Percentiles rank a stretch among this genome's conserved stretches.
Evolutionary conservation across 371 early-diverging fungal genomes (phyloP).

Genomic region (Rhizopus arrhizus): DNA sequence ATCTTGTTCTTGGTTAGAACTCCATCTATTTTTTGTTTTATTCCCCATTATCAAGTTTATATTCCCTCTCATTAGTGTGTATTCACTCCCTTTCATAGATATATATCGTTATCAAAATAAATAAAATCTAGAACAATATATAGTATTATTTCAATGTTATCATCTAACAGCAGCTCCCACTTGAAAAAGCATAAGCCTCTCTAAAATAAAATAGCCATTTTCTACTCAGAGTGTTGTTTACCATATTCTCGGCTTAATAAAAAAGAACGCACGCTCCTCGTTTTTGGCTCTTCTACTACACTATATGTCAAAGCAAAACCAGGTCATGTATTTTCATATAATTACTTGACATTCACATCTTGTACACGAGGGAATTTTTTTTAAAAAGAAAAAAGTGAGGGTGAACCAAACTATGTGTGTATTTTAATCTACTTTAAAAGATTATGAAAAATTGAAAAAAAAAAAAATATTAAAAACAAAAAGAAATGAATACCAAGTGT

Average conservation of each 20-base stretch:
- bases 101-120: slow-evolving; percentile 6
- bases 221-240: background rate
- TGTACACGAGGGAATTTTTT: background rate
- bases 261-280: slow-evolving; percentile 3
- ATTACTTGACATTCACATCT: slow-evolving; percentile 1
- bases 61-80: slow-evolving; percentile 7
- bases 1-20: slow-evolving; percentile 6
- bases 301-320: slow-evolving; percentile 8
- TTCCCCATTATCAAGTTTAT: slow-evolving; percentile 8
- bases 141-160: slow-evolving; percentile 2
- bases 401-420: too few species aligned
- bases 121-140: slow-evolving; percentile 8
- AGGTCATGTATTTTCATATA: background rate
- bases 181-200: slow-evolving; percentile 7
- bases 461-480: background rate
- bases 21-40: slow-evolving; percentile 5
- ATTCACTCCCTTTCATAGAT: slow-evolving; percentile 2
- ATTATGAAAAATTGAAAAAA: too few species aligned
- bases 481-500: background rate
- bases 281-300: slow-evolving; percentile 3
- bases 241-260: slow-evolving; percentile 3
- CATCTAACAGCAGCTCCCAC: background rate
- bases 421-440: slow-evolving; percentile 3
- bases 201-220: slow-evolving; percentile 3
- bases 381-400: too few species aligned